These are phyloP conservation scores for Aspergillus sp. DNA, from an alignment of 2,329 filamentous ascomycete genomes.

Conservation along the genomic window DNA sequence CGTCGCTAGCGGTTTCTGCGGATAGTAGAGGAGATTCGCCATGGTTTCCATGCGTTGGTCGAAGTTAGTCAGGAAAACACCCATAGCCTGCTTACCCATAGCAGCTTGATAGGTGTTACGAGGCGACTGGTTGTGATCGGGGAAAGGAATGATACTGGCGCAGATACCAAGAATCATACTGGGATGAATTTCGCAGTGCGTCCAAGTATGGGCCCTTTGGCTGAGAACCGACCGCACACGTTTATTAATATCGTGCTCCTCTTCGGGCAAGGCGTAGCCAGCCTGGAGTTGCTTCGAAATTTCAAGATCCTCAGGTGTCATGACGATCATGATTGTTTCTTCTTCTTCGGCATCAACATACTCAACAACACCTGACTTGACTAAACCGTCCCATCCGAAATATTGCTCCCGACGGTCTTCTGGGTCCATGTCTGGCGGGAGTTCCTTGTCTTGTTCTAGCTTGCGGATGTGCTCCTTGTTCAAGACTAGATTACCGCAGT, in stretches of 20 bases:
- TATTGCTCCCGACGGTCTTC: slow-evolving; percentile 60
- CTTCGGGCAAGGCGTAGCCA: slow-evolving; percentile 60
- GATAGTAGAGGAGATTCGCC: slow-evolving; percentile 98
- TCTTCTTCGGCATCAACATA: slow-evolving; percentile 98
- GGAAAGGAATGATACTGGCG: slow-evolving; percentile 98
- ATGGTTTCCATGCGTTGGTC: slow-evolving; percentile 98
- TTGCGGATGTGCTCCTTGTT: slow-evolving; percentile 79
- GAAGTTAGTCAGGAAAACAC: slow-evolving; percentile 97
- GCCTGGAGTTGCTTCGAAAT: slow-evolving; percentile 69
- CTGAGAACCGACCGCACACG: slow-evolving; percentile 88
- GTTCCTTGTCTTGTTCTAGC: slow-evolving; percentile 70
- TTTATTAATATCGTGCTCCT: slow-evolving; percentile 74
- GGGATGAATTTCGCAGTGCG: slow-evolving; percentile 98
- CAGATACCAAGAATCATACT: slow-evolving; percentile 99
- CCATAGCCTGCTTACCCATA: slow-evolving; percentile 99
- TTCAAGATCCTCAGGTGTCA: slow-evolving; percentile 95
- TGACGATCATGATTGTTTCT: slow-evolving; percentile 98
- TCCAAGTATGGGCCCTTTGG: slow-evolving; percentile 85
- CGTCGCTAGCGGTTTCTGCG: slow-evolving; percentile 93
- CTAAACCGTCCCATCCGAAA: slow-evolving; percentile 86
- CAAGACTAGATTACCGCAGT: slow-evolving; percentile 75
- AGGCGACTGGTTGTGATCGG: slow-evolving; percentile 95
- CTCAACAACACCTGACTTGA: slow-evolving; percentile 83
- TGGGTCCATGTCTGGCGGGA: slow-evolving; percentile 60
- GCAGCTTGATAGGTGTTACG: slow-evolving; percentile 99